Conservation (phyloP, 805 yeast genomes). For the Ogataea paraovalis region DNA sequence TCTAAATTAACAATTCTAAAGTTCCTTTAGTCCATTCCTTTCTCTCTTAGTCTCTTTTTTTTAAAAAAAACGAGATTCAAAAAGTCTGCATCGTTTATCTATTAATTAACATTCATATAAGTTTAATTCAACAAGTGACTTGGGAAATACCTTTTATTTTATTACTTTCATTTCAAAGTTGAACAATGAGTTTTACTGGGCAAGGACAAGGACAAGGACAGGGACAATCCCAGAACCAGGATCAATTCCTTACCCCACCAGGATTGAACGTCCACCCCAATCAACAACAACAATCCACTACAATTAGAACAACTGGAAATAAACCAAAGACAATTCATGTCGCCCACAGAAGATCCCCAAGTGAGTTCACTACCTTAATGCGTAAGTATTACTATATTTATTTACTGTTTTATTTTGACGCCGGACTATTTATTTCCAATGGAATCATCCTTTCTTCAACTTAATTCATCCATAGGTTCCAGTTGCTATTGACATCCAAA, state of each 20-base stretch:
- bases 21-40: not conserved
- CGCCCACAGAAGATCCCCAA: slow-evolving; percentile 97
- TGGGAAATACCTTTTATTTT: not conserved
- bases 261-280: slow-evolving; percentile 7
- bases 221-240: slow-evolving; percentile 3
- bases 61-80: not conserved
- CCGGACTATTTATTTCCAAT: not conserved
- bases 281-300: slow-evolving; percentile 26
- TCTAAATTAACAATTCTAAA: not conserved
- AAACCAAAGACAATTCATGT: slow-evolving; percentile 70
- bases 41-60: no score
- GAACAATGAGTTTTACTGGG: slow-evolving; percentile 6
- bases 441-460: not conserved
- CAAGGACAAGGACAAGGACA: slow-evolving; percentile 9
- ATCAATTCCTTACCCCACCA: slow-evolving; percentile 3
- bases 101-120: not conserved
- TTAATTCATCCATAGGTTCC: no score
- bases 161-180: not conserved
- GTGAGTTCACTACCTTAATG: slow-evolving; percentile 90
- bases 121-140: not conserved
- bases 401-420: not conserved
- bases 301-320: slow-evolving; percentile 30
- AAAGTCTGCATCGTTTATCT: not conserved
- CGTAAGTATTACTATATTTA: slow-evolving; percentile 36
- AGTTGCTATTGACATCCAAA: no score